Evolutionary conservation across 2,329 filamentous ascomycete genomes (phyloP).

Genomic region (Pseudocercospora musae): DNA sequence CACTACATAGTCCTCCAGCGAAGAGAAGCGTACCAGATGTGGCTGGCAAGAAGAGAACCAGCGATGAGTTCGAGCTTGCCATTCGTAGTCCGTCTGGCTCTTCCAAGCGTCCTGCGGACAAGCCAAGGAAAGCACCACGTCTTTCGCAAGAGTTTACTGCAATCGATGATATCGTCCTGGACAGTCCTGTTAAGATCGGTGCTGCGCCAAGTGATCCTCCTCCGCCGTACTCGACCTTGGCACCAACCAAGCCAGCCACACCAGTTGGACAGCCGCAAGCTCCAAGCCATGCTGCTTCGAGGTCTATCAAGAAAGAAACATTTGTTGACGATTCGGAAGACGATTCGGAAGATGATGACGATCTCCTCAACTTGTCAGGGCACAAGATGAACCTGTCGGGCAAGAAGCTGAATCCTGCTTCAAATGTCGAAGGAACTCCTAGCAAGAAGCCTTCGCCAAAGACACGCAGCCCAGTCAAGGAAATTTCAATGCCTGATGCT

Average conservation of each 20-base stretch:
- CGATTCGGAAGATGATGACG: constrained; percentile 32
- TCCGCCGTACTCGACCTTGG: constrained; percentile 47
- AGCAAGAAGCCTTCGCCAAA: constrained; percentile 3
- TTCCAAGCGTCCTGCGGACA: constrained; percentile 9
- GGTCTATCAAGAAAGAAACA: neutral
- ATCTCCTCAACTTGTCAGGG: constrained; percentile 27
- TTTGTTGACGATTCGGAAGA: constrained; percentile 28
- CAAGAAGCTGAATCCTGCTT: constrained; percentile 9
- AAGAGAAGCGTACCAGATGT: constrained; percentile 4
- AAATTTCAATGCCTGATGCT: neutral
- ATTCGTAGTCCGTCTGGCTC: constrained; percentile 11
- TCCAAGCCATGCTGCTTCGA: neutral
- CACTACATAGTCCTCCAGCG: constrained; percentile 21
- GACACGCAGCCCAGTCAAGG: neutral
- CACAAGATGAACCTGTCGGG: constrained; percentile 7
- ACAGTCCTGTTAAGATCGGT: constrained; percentile 14
- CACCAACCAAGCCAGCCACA: constrained; percentile 22
- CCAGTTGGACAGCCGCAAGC: neutral
- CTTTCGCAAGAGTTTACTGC: constrained; percentile 35
- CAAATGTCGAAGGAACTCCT: constrained; percentile 1
- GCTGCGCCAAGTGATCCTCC: constrained; percentile 30
- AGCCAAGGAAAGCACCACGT: constrained; percentile 3
- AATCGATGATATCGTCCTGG: constrained; percentile 39
- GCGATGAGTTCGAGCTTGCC: constrained; percentile 42
- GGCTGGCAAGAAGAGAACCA: constrained; percentile 44